phyloP scores from a whole-genome alignment of 345 rosid species.

The Melaleuca alternifolia region DNA sequence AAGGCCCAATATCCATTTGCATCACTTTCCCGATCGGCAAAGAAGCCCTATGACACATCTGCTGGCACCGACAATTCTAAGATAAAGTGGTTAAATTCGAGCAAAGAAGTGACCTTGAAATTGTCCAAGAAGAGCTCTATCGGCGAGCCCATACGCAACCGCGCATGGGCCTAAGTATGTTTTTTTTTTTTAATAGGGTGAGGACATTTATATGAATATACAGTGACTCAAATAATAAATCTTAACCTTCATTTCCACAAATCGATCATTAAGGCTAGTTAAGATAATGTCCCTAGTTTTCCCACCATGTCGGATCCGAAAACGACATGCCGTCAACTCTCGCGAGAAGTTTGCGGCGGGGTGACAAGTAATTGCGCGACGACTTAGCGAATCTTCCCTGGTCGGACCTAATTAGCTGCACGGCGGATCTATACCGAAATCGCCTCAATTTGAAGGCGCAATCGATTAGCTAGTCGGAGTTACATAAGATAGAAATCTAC shows the following conservation, averaged over 20 bases:
- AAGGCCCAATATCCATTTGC: too few species aligned
- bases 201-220: neutral
- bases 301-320: neutral
- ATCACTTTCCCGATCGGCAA: too few species aligned
- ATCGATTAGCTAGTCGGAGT: neutral
- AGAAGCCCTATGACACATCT: too few species aligned
- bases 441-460: neutral
- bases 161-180: accelerated
- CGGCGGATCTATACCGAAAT: neutral
- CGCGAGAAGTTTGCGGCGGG: neutral
- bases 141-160: neutral
- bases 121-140: neutral
- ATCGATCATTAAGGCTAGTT: neutral
- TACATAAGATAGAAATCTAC: neutral
- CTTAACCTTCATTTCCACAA: neutral
- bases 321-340: neutral
- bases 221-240: neutral
- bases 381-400: neutral
- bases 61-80: too few species aligned
- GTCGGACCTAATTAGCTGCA: neutral
- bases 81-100: neutral
- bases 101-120: neutral
- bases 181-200: neutral
- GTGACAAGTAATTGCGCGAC: neutral
- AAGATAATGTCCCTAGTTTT: neutral